Base-by-base conservation (phyloP, 108 stramenopile genomes). In the Mediolabrus comicus region DNA sequence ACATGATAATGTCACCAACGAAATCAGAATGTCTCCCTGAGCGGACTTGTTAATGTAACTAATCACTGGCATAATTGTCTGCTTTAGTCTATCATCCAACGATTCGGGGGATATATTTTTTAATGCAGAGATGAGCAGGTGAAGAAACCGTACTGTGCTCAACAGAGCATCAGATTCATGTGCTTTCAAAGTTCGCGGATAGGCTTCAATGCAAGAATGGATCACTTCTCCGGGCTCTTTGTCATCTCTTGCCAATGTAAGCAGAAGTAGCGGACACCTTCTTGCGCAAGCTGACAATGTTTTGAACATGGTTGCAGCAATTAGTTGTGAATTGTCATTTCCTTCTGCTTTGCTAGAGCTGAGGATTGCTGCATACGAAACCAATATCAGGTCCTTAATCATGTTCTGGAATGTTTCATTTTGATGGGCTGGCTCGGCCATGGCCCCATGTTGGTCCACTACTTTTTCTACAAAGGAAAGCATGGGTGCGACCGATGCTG, bases 291-390 rank as follows among this genome's bases (percentile, higher is more conserved):
- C 7, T 53, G 74, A 61, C 27, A 69, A 29, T 28, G 67, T 75
- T 31, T 59, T 46, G 35, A 69, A 75, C 67, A 73, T 69, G 10
- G 74, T 36, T 60, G 74, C 36, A 26, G 51, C 56, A 39, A 75
- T 43, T 31, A 53, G 67, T 22, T 25, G 57, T 27, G 67, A 29
- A 14, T n/a, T 9, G 27, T 59, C 72, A 16, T 31, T 29, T 11
- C 53, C 34, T 43, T 39, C 54, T 3, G 54, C 35, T 39, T 35
- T 22, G 27, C 32, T 6, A 5, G 56, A 30, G 1, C 31, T 51
- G 43, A 49, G 28, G 22, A 69, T 68, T 57, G 56, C 68, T 36
- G 69, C 74, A 16, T 62, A 75, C 7, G 74, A 69, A 22, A 69
- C 22, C 24, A 75, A 3, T 28, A 75, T 60, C 4, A 75, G 60